Conservation (phyloP, 331 rosid genomes). For the Quercus tomentella region DNA sequence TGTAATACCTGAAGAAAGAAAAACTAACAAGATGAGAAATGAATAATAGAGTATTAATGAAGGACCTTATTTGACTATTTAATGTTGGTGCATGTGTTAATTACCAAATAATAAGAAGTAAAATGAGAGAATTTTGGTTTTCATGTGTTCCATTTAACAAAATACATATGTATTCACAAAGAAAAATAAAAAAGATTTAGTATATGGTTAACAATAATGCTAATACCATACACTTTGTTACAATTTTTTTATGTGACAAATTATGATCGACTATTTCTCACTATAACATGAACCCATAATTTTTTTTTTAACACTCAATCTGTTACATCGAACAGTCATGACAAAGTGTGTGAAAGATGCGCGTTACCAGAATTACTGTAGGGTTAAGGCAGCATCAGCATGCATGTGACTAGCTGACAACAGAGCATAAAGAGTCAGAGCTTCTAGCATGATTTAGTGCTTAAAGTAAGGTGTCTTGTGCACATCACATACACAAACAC, state of each 20-base stretch:
- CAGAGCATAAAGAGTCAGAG: not conserved
- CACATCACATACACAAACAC: not conserved
- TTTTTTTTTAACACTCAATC: no score
- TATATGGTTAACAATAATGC: not conserved
- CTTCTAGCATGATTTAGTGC: not conserved
- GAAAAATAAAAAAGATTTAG: not conserved
- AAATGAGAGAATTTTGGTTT: not conserved
- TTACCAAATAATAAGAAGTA: not conserved
- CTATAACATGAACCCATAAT: no score
- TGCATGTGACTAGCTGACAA: not conserved
- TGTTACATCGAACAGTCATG: no score
- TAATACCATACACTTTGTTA: fast-evolving
- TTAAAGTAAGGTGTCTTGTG: not conserved
- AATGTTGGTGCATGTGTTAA: no score
- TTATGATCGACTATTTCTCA: fast-evolving
- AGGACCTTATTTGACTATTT: no score
- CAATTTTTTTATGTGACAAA: no score
- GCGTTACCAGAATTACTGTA: no score
- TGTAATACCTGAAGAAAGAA: slow-evolving; percentile 26
- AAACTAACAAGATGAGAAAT: not conserved
- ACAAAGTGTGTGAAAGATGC: no score
- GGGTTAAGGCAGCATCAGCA: not conserved
- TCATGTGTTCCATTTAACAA: not conserved
- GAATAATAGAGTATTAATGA: not conserved
- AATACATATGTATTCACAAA: no score